Conservation (phyloP, 2,329 filamentous ascomycete species). For the Xylariaceae sp. region DNA sequence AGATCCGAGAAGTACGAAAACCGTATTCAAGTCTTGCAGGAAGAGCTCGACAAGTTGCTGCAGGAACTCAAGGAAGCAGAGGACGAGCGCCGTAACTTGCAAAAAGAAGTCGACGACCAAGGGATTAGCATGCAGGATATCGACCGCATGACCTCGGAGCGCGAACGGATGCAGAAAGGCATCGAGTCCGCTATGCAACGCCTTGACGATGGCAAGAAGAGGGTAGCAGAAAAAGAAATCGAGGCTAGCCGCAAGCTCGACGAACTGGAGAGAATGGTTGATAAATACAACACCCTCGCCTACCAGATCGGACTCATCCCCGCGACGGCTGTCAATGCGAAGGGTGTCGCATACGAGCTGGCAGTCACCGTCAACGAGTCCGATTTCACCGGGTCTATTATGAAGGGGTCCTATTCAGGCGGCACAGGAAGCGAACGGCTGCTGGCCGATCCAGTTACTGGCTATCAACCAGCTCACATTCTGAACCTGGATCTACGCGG, state of each 20-base stretch:
- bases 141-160: constrained; percentile 96
- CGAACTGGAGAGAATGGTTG: constrained; percentile 86
- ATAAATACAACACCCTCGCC: constrained; percentile 89
- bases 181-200: constrained; percentile 76
- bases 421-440: constrained; percentile 70
- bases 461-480: constrained; percentile 87
- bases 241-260: constrained; percentile 86
- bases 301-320: constrained; percentile 95
- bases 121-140: constrained; percentile 98
- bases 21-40: constrained; percentile 78
- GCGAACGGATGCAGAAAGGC: constrained; percentile 87
- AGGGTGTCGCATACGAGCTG: constrained; percentile 83
- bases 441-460: constrained; percentile 77
- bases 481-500: constrained; percentile 88
- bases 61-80: constrained; percentile 78
- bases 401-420: constrained; percentile 47
- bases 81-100: constrained; percentile 76
- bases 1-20: constrained; percentile 88
- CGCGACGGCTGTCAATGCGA: constrained; percentile 79
- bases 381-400: constrained; percentile 71
- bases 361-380: constrained; percentile 79
- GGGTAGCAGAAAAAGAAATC: constrained; percentile 82
- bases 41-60: constrained; percentile 79
- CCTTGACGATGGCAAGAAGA: constrained; percentile 83
- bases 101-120: constrained; percentile 86